Evolutionary conservation across 331 rosid genomes (phyloP).

Genomic region (Ulmus americana): DNA sequence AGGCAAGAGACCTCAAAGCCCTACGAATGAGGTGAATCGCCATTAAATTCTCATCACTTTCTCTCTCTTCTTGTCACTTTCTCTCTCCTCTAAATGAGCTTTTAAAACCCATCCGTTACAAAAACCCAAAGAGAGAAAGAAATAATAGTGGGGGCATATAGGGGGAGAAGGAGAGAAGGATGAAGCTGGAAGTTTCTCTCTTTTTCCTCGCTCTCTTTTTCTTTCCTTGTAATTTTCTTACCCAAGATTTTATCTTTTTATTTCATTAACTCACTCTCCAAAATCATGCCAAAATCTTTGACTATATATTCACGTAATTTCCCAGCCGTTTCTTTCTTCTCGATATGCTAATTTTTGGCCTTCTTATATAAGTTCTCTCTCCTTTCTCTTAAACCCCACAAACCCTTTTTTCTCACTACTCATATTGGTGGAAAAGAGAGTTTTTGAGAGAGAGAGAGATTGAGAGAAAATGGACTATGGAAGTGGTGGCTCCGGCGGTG

Average conservation of each 20-base stretch:
- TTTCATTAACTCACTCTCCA: constrained; percentile 40
- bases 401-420: background rate
- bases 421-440: background rate
- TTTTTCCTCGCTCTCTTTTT: background rate
- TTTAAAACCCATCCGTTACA: constrained; percentile 12
- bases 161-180: constrained; percentile 5
- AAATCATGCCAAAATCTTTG: constrained; percentile 52
- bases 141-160: background rate
- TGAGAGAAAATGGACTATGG: constrained; percentile 54
- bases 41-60: constrained; percentile 8
- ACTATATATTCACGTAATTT: background rate
- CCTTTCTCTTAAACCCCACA: constrained; percentile 7
- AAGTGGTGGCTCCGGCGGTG: constrained; percentile 61
- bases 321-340: constrained; percentile 38
- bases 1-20: background rate
- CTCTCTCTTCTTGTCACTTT: background rate
- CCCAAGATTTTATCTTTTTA: constrained; percentile 32
- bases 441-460: background rate
- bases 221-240: background rate
- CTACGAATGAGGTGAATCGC: constrained; percentile 21
- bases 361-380: too few species aligned
- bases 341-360: background rate
- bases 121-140: background rate
- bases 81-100: constrained; percentile 1
- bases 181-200: constrained; percentile 7